Percentiles rank a stretch among this genome's conserved stretches.
Conservation (phyloP, 345 rosid genomes). For the Hibiscus trionum region DNA sequence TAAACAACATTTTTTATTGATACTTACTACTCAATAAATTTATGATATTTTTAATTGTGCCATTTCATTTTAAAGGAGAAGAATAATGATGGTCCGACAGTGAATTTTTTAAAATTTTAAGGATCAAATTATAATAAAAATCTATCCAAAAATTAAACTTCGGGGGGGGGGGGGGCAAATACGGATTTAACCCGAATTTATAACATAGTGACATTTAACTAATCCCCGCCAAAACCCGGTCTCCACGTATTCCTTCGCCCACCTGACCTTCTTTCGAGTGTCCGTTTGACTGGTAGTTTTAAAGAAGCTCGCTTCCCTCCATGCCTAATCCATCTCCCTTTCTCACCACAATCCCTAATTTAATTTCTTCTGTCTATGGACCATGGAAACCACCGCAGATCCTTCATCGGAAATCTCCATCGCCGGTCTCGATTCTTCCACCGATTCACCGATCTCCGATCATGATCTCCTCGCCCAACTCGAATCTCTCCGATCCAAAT, state of each 20-base stretch:
- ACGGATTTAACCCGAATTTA: no score
- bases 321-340: neutral
- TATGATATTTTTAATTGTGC: no score
- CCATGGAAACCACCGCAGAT: slow-evolving; percentile 37
- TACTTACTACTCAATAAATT: no score
- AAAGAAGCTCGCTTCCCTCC: neutral
- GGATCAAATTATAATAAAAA: no score
- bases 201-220: no score
- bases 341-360: slow-evolving; percentile 3
- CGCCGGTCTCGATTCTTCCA: slow-evolving; percentile 19
- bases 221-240: neutral
- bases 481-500: slow-evolving; percentile 27
- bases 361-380: slow-evolving; percentile 18
- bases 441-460: slow-evolving; percentile 6
- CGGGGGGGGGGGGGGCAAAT: no score
- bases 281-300: slow-evolving; percentile 37
- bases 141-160: no score
- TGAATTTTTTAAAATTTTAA: no score
- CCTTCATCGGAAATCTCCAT: slow-evolving; percentile 13
- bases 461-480: slow-evolving; percentile 28
- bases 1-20: no score
- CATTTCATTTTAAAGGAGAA: no score
- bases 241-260: neutral
- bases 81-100: no score
- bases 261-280: slow-evolving; percentile 15